A percentile compares a stretch with the other conserved stretches of the same genome.
Conservation (phyloP, 768 basidiomycete species). For the Mycena indigotica region DNA sequence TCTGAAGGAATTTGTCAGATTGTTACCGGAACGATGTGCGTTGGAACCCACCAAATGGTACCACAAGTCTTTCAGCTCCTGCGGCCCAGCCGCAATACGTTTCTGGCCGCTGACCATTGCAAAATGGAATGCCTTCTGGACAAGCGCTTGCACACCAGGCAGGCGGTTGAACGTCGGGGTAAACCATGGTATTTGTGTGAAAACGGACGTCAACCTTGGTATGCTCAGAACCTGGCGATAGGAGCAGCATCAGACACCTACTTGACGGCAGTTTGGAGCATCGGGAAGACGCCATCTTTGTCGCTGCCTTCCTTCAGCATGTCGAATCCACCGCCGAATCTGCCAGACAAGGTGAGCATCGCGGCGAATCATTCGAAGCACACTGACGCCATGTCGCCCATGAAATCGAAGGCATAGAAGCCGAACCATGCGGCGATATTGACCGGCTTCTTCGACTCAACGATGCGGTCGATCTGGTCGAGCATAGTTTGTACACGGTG, state of each 20-base stretch:
- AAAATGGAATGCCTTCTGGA: neutral
- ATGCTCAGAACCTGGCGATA: neutral
- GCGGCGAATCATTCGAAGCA: too few species aligned
- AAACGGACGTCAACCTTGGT: conserved; percentile 35
- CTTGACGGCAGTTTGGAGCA: conserved; percentile 45
- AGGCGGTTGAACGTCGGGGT: neutral
- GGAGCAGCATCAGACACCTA: conserved; percentile 25
- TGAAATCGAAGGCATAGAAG: too few species aligned
- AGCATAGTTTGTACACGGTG: conserved; percentile 41
- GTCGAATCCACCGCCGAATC: conserved; percentile 29
- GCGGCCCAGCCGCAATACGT: conserved; percentile 22
- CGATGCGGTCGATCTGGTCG: conserved; percentile 29
- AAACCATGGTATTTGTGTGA: conserved; percentile 33
- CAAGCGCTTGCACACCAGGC: neutral
- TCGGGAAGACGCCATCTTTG: conserved; percentile 45
- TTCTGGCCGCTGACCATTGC: neutral
- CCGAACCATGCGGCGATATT: conserved; percentile 39
- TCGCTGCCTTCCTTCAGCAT: conserved; percentile 44
- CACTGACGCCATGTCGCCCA: conserved; percentile 44
- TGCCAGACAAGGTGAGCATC: too few species aligned
- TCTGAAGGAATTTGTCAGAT: conserved; percentile 29
- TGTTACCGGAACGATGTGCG: neutral
- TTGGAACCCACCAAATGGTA: conserved; percentile 37
- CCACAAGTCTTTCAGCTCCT: conserved; percentile 48
- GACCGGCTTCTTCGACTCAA: conserved; percentile 21